These are phyloP conservation scores for Lithospermum erythrorhizon DNA, from an alignment of 257 asterid species.

Conservation along the genomic window DNA sequence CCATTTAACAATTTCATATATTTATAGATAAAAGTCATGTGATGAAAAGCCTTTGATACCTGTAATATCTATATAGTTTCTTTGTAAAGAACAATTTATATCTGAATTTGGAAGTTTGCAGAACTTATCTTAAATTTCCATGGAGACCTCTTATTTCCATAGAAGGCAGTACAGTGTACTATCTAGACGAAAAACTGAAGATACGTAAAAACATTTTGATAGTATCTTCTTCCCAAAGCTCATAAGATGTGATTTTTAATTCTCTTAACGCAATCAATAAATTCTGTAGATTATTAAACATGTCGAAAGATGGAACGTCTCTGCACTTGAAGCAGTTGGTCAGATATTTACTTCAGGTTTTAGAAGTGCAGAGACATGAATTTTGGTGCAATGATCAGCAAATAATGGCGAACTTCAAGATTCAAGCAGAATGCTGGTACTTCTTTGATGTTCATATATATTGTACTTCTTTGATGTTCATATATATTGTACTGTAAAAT, in stretches of 20 bases:
- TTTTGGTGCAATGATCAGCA: not conserved
- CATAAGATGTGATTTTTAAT: not conserved
- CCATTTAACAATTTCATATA: too few species aligned
- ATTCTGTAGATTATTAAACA: constrained; percentile 49
- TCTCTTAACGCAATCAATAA: constrained; percentile 1
- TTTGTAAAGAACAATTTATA: not conserved
- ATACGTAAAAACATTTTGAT: constrained; percentile 22
- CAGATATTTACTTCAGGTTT: constrained; percentile 60
- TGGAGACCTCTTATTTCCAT: constrained; percentile 64
- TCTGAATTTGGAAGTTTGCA: constrained; percentile 20
- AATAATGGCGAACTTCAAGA: not conserved
- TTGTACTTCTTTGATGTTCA: not conserved
- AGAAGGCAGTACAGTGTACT: constrained; percentile 58
- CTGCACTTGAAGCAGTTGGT: constrained; percentile 65
- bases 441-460: not conserved
- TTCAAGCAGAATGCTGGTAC: not conserved
- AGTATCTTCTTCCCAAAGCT: not conserved
- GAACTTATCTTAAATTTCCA: constrained; percentile 69
- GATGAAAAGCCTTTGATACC: too few species aligned
- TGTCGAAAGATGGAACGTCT: constrained; percentile 66
- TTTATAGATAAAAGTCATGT: too few species aligned
- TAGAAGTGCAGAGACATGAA: constrained; percentile 22
- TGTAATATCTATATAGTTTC: too few species aligned
- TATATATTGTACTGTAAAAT: too few species aligned
- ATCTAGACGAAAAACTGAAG: constrained; percentile 34